These are phyloP conservation scores for Fusarium sororula DNA, from an alignment of 2,329 filamentous ascomycete species.

Conservation along the genomic window DNA sequence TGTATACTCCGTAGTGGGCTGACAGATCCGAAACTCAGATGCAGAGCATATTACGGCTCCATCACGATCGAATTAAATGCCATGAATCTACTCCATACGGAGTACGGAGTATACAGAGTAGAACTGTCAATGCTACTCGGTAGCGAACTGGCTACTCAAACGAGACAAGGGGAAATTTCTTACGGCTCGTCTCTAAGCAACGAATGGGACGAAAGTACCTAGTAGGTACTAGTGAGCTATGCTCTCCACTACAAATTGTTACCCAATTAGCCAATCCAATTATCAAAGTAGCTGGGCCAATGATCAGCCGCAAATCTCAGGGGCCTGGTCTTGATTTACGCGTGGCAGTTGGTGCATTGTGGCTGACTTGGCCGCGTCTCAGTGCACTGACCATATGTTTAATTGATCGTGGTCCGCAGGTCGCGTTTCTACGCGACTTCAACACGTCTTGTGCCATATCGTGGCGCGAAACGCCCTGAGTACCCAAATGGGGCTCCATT, in stretches of 20 bases:
- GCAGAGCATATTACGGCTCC: not conserved
- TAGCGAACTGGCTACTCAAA: slow-evolving; percentile 28
- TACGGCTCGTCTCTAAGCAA: slow-evolving; percentile 15
- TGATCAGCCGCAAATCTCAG: not conserved
- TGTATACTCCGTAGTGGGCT: slow-evolving; percentile 19
- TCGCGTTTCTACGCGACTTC: slow-evolving; percentile 46
- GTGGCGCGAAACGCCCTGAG: slow-evolving; percentile 35
- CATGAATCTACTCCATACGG: not conserved
- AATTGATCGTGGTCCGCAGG: slow-evolving; percentile 43
- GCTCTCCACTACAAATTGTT: not conserved
- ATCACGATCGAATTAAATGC: slow-evolving; percentile 18
- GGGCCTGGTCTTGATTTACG: not conserved
- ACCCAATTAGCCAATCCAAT: slow-evolving; percentile 27
- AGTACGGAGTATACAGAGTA: not conserved
- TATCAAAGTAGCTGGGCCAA: slow-evolving; percentile 11
- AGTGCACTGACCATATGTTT: slow-evolving; percentile 41
- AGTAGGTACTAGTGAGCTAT: not conserved
- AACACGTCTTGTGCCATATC: slow-evolving; percentile 33
- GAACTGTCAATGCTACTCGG: slow-evolving; percentile 2
- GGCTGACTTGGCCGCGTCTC: slow-evolving; percentile 26
- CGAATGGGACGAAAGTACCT: not conserved
- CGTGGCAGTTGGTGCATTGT: slow-evolving; percentile 12
- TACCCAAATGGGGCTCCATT: slow-evolving; percentile 18
- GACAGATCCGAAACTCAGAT: slow-evolving; percentile 22
- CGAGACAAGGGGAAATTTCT: slow-evolving; percentile 2